These are phyloP conservation scores for Debaryomyces maramus DNA, from an alignment of 805 yeast genomes.

Conservation along the genomic window DNA sequence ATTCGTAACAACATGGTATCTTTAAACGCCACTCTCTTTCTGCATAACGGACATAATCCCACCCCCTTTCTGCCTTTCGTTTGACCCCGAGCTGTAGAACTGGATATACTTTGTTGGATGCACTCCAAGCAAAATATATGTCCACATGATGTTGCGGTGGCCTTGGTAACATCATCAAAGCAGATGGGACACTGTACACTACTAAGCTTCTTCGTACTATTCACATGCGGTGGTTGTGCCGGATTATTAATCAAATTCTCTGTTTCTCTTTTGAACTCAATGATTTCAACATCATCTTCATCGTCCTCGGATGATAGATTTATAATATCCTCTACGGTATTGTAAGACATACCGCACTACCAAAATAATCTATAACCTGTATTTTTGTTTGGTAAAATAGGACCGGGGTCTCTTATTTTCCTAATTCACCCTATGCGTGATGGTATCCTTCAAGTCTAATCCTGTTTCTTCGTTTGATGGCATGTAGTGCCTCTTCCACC, in stretches of 20 bases:
- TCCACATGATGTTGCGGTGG: constrained; percentile 45
- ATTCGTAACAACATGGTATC: constrained; percentile 30
- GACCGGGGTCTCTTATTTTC: too few relatives aligned
- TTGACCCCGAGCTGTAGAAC: constrained; percentile 45
- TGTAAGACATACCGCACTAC: not conserved
- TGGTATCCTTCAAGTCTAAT: too few relatives aligned
- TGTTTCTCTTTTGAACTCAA: constrained; percentile 40
- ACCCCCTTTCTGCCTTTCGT: constrained; percentile 35
- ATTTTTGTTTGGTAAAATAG: too few relatives aligned
- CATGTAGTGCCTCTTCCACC: too few relatives aligned
- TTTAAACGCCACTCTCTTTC: constrained; percentile 38
- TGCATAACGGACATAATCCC: constrained; percentile 46
- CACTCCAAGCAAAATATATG: constrained; percentile 46
- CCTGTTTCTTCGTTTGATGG: too few relatives aligned
- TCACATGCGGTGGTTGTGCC: constrained; percentile 19
- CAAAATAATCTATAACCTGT: too few relatives aligned
- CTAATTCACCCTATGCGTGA: too few relatives aligned
- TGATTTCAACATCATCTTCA: constrained; percentile 37
- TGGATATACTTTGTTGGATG: constrained; percentile 39
- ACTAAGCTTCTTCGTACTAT: constrained; percentile 29
- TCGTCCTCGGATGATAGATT: constrained; percentile 24
- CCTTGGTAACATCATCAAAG: constrained; percentile 39
- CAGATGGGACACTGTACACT: constrained; percentile 46
- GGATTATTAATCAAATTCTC: constrained; percentile 31
- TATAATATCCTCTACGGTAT: constrained; percentile 15